Conservation (phyloP, 225 moss, liverwort and hornwort genomes). For the Polytrichum commune region DNA sequence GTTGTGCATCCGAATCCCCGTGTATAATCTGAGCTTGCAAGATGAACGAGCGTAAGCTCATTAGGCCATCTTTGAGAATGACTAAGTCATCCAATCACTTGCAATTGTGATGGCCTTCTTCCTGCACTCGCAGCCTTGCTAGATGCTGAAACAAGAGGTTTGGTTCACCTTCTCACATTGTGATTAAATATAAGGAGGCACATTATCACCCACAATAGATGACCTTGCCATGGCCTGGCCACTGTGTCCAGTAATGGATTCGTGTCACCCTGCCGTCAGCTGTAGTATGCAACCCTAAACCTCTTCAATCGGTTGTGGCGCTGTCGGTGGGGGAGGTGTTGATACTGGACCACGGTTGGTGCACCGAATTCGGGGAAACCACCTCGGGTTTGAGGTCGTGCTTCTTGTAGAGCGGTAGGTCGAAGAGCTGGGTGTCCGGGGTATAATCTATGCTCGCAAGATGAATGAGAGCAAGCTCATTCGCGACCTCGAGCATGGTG, state of each 20-base stretch:
- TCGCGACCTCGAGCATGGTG: slow-evolving; percentile 17
- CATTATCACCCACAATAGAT: no score
- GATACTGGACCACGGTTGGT: slow-evolving; percentile 12
- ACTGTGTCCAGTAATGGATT: no score
- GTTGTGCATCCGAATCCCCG: neutral
- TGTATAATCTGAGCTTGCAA: neutral
- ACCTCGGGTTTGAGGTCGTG: neutral
- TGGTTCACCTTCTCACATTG: no score
- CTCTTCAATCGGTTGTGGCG: no score
- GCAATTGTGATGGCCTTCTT: no score
- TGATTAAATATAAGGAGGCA: no score
- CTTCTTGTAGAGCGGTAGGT: neutral
- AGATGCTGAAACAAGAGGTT: no score
- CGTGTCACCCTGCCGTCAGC: no score
- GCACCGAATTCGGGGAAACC: slow-evolving; percentile 9
- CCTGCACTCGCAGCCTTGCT: no score
- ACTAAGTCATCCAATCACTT: no score
- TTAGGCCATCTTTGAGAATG: neutral
- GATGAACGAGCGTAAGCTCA: neutral
- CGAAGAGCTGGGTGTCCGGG: neutral
- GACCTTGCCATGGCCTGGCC: no score
- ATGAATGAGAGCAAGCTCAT: slow-evolving; percentile 12
- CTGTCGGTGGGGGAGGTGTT: slow-evolving; percentile 11
- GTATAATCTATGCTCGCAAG: neutral
- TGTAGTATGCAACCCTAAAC: no score